These are phyloP conservation scores for Kluyveromyces lactis DNA, from an alignment of 805 yeast genomes.

Conservation along the genomic window DNA sequence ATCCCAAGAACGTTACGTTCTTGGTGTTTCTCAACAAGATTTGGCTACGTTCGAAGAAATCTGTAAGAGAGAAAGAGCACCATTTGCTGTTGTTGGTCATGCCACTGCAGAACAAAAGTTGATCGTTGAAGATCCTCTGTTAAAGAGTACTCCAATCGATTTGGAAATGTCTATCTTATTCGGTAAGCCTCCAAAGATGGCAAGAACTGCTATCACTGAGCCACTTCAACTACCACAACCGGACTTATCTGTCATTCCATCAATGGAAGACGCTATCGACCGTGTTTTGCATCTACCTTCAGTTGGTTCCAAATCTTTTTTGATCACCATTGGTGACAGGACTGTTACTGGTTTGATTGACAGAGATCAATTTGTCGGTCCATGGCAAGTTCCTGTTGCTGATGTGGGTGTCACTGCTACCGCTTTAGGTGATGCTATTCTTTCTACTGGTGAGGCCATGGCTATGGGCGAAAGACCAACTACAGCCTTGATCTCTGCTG, in stretches of 20 bases:
- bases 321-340: slow-evolving; percentile 97
- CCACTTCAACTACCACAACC: slow-evolving; percentile 40
- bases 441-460: slow-evolving; percentile 89
- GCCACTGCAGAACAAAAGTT: slow-evolving; percentile 85
- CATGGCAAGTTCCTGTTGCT: slow-evolving; percentile 99
- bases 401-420: slow-evolving; percentile 96
- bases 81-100: slow-evolving; percentile 89
- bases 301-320: slow-evolving; percentile 89
- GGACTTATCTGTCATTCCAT: slow-evolving; percentile 30
- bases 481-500: slow-evolving; percentile 76
- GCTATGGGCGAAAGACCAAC: slow-evolving; percentile 97
- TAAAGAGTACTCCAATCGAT: slow-evolving; percentile 84
- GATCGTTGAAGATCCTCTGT: slow-evolving; percentile 67
- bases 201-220: slow-evolving; percentile 61
- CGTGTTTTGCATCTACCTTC: slow-evolving; percentile 86
- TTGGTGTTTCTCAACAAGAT: slow-evolving; percentile 81
- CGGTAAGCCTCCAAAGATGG: slow-evolving; percentile 96
- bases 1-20: slow-evolving; percentile 95
- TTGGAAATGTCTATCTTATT: slow-evolving; percentile 90
- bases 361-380: slow-evolving; percentile 98
- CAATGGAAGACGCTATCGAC: slow-evolving; percentile 56
- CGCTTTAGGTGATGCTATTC: slow-evolving; percentile 65
- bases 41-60: slow-evolving; percentile 62
- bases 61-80: slow-evolving; percentile 93
- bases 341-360: slow-evolving; percentile 95